Conservation (phyloP, 1,284 basidiomycete species). For the Irpex rosettiformis region DNA sequence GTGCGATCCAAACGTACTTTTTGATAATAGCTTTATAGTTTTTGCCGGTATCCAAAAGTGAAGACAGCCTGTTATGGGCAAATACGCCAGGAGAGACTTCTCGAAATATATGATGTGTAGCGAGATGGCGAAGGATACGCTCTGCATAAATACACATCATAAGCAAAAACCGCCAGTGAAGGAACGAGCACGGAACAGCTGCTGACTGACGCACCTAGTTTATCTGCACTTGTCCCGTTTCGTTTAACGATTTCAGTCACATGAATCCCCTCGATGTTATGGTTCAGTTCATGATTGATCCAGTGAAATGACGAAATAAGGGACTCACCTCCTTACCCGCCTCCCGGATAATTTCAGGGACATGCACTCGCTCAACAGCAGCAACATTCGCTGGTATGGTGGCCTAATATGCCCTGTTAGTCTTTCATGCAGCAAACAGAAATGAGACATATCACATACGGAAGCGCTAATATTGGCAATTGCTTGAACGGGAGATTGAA, state of each 20-base stretch:
- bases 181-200: background rate
- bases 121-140: background rate
- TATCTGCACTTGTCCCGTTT: conserved; percentile 26
- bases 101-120: background rate
- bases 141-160: no score
- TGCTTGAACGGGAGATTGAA: conserved; percentile 3
- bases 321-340: conserved; percentile 29
- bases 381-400: conserved; percentile 12
- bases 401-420: background rate
- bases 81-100: background rate
- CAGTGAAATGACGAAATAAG: background rate
- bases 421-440: background rate
- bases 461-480: background rate
- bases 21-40: background rate
- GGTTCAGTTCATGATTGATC: background rate
- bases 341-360: conserved; percentile 36
- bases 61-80: conserved; percentile 27
- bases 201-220: conserved; percentile 29
- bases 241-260: conserved; percentile 33
- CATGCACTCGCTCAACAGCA: conserved; percentile 9
- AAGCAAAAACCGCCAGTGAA: no score
- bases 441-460: background rate
- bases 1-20: background rate
- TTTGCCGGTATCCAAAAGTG: conserved; percentile 39
- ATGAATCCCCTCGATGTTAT: conserved; percentile 28